Evolutionary conservation across 2,329 filamentous ascomycete genomes (phyloP), one percentile per base, ranked within the genome.

Genomic region (Aciculosporium take): DNA sequence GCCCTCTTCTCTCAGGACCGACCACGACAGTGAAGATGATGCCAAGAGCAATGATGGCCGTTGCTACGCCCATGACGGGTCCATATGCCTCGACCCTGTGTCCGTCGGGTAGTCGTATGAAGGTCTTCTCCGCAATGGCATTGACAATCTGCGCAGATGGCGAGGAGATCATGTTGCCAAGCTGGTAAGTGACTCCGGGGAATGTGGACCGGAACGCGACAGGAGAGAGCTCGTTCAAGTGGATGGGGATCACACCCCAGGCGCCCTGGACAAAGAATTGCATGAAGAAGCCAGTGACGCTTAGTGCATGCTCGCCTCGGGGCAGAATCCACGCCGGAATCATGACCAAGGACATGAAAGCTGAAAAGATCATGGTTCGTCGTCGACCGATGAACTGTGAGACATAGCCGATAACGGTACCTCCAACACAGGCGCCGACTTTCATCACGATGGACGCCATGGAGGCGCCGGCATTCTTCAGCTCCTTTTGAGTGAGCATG

Each of bases 381-480:
- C 84, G 76, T 27, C 84, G 80, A 12, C 84, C 84, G 37, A 86
- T 62, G 54, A 79, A 85, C 54, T 89, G 83, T 7, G 79, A 84
- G 7, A 77, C 51, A 56, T 87, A 88, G 18, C 84, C 84, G 45
- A 84, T 72, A 46, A 81, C 74, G 32, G 76, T 79, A 21, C 81
- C 81, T 27, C 81, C 83, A 1, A 85, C 74, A 50, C 80, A 83
- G 33, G 83, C 81, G 21, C 84, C 83, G 1, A 72, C 76, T 62
- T 87, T 87, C 78, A 85, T 86, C 44, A 88, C 60, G 49, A 88
- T 87, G n/a, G 75, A 81, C 13, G 81, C 81, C n/a, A 81, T 75
- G 7, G 72, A 81, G 4, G 82, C 79, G 1, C 68, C 69, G 1
- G 64, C 54, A 51, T 84, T 80, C 41, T 68, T 53, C 44, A 88